Base-by-base conservation (phyloP, 176 grass and related monocot genomes). In the Ensete ventricosum region DNA sequence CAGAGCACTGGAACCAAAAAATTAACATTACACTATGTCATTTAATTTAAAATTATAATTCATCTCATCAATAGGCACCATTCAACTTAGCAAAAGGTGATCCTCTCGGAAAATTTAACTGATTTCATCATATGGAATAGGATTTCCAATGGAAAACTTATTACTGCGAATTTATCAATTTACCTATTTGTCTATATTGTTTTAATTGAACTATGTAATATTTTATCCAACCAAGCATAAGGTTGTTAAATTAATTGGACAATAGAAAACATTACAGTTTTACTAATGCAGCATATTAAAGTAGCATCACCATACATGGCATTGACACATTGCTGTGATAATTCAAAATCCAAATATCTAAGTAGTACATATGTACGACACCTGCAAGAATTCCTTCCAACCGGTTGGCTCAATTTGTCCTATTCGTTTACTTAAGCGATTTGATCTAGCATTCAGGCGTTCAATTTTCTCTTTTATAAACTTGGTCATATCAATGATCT, bases 331-430 rank as follows among this genome's bases (percentile, higher is more conserved):
- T 14, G 55, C 43, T 83, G 76, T 59, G 67, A 60, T 23, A 77
- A 82, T 6, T 43, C 34, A 43, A 43, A 43, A 43, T 43, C 34
- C 34, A 43, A 43, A 43, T 43, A 43, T 43, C 34, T 43, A 34
- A 34, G 29, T 43, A 43, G 34, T 43, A 43, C 4, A 43, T 43
- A 43, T 43, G 34, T 26, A 26, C 1, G 73, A 71, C 67, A 98
- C 94, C 90, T 98, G 90, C 59, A 98, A 82, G 86, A 98, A 98
- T 85, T 98, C 94, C 77, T 91, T 98, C 94, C 94, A 98, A 76
- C 94, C 94, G 2, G 94, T 93, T 59, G 94, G 94, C 82, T 98
- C 94, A 83, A 98, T 98, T 89, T 98, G 94, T 69, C 69, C 77
- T 82, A 98, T 85, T 69, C 94, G 86, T 59, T 81, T 74, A 76